phyloP scores from a whole-genome alignment of 1,284 basidiomycete species.

The Sporisorium scitamineum region DNA sequence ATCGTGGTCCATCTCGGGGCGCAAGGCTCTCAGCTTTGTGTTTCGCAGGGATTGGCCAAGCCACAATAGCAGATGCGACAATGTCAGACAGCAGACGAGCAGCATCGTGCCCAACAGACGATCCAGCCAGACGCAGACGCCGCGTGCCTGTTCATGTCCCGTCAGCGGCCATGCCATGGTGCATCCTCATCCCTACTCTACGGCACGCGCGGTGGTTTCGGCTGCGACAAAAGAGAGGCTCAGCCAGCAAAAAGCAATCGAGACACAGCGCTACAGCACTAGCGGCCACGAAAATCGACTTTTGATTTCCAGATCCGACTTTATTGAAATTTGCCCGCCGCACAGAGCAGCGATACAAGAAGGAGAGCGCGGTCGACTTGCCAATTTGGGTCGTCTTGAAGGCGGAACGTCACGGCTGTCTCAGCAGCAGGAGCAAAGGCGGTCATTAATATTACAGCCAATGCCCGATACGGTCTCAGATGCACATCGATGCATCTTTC shows the following conservation, averaged over 20 bases:
- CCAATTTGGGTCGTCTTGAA: background rate
- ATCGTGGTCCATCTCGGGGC: conserved; percentile 5
- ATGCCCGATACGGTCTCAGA: background rate
- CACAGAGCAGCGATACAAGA: too few relatives aligned
- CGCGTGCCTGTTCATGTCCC: conserved; percentile 4
- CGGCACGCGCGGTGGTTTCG: background rate
- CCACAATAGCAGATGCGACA: background rate
- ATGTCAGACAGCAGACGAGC: background rate
- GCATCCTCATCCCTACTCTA: conserved; percentile 2
- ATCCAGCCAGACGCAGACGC: background rate
- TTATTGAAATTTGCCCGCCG: background rate
- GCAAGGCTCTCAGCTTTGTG: conserved; percentile 9
- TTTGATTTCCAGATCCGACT: conserved; percentile 1
- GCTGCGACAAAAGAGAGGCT: background rate
- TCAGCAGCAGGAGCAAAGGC: too few relatives aligned
- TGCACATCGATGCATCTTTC: background rate
- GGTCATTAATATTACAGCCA: too few relatives aligned
- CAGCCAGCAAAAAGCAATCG: background rate
- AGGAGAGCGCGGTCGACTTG: too few relatives aligned
- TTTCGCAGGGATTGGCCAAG: background rate
- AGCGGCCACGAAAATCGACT: background rate
- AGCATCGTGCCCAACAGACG: background rate
- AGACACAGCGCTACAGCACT: background rate
- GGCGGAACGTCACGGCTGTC: background rate
- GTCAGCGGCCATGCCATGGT: background rate